Percentiles rank a stretch among this genome's conserved stretches.
Conservation (phyloP, 192 early-diverging fungal species). For the Funneliformis geosporum region DNA sequence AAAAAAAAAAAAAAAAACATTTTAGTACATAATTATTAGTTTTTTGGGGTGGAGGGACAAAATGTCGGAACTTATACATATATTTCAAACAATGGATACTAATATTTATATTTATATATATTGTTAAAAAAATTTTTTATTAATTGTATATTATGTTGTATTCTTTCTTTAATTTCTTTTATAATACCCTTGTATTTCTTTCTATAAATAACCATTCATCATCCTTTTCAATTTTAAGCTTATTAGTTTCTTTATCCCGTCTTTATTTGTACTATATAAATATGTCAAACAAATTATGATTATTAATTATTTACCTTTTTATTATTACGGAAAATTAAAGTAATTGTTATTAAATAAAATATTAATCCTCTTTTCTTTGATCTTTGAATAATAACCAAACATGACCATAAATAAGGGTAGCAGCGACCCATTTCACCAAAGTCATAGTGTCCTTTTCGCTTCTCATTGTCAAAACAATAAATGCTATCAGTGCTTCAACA, state of each 20-base stretch:
- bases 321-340: too few relatives aligned
- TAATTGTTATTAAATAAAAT: background rate
- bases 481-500: slow-evolving; percentile 30
- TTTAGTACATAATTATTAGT: too few relatives aligned
- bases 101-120: too few relatives aligned
- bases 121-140: background rate
- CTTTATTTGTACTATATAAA: background rate
- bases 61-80: too few relatives aligned
- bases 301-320: background rate
- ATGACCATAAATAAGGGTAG: slow-evolving; percentile 36
- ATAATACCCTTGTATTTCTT: background rate
- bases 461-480: slow-evolving; percentile 31
- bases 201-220: too few relatives aligned
- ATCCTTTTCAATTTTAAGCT: too few relatives aligned
- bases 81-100: too few relatives aligned
- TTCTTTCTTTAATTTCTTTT: background rate
- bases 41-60: too few relatives aligned
- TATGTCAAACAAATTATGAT: background rate
- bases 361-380: background rate
- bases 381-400: background rate
- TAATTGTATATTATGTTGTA: background rate
- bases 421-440: slow-evolving; percentile 38
- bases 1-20: too few relatives aligned
- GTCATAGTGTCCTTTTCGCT: slow-evolving; percentile 37
- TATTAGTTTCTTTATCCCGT: background rate